Evolutionary conservation across 1,284 basidiomycete species (phyloP), one percentile per base, ranked within the genome.

Genomic region (Naganishia cerealis): DNA sequence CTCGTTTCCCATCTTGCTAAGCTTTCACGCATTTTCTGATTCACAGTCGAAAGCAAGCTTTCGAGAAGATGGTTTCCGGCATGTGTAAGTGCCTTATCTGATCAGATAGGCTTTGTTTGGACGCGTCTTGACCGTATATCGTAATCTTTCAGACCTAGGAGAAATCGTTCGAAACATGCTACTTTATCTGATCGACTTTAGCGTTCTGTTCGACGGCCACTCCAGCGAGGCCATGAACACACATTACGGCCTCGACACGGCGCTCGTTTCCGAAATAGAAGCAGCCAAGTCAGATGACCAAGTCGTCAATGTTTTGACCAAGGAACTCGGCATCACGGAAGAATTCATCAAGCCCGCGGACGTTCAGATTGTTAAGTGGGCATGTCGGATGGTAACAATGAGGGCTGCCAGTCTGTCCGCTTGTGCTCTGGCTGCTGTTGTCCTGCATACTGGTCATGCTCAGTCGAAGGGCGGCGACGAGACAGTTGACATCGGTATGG

Each of bases 61-160:
- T 94, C 76, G 96, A 99, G 81, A 99, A 99, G 83, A 93, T 97
- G 83, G 91, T 99, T 73, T 96, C 93, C 2, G 96, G 96, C 70
- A 98, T 99, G 94, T 98, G 81, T 82, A 65, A 73, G 81, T 78
- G 13, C 46, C 24, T 21, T 15, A n/a, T 58, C 16, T 24, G 29
- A 33, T 26, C 16, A 15, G 24, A 48, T 26, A 43, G 12, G 15
- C 7, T 38, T 9, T 16, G 16, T 38, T 4, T 12, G 13, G 29
- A 43, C 42, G 33, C 57, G 24, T 16, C 48, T n/a, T 56, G 18
- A 29, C 33, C 53, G 15, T 26, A 55, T 39, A n/a, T 13, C 21
- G 4, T 56, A 1, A 52, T 36, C 18, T 16, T 21, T 10, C 72
- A 82, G 81, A 99, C 81, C 87, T 98, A 48, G 95, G 95, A 68